A percentile compares a stretch with the other conserved stretches of the same genome.
phyloP scores from a whole-genome alignment of 768 basidiomycete genomes.

The Tulasnella sp. region DNA sequence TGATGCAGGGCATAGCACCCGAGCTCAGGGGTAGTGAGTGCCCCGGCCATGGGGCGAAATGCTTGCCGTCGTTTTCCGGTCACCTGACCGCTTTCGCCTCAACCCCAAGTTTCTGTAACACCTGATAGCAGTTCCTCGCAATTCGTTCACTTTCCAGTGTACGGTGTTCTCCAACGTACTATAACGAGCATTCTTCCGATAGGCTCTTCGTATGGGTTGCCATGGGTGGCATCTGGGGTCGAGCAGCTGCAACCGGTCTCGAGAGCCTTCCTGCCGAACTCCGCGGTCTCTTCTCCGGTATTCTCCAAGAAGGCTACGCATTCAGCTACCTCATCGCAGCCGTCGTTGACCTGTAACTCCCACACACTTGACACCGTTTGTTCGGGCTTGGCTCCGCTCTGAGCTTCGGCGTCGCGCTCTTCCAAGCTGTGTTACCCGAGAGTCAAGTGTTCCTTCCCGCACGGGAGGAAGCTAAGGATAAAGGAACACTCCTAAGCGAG shows the following conservation, averaged over 20 bases:
- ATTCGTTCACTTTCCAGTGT: constrained; percentile 68
- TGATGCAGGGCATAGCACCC: too few species aligned
- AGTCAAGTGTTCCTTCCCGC: constrained; percentile 31
- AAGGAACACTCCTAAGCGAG: constrained; percentile 19
- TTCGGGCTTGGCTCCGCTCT: constrained; percentile 37
- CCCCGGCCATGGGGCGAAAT: background rate
- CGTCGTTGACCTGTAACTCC: constrained; percentile 55
- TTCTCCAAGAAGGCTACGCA: constrained; percentile 86
- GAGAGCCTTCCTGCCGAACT: constrained; percentile 83
- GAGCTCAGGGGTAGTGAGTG: constrained; percentile 51
- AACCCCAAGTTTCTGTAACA: constrained; percentile 59
- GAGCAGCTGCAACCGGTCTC: constrained; percentile 70
- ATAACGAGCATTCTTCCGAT: constrained; percentile 43
- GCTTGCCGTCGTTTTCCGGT: background rate
- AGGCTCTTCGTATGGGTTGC: background rate
- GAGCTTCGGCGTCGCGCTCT: constrained; percentile 33
- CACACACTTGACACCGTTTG: constrained; percentile 32
- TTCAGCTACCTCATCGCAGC: constrained; percentile 79
- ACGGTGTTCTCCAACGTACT: background rate
- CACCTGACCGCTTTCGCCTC: background rate
- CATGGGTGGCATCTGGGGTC: constrained; percentile 70
- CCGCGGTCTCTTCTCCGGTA: constrained; percentile 76
- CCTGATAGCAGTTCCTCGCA: constrained; percentile 70
- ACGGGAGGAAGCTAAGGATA: constrained; percentile 28
- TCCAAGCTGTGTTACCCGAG: constrained; percentile 38